Conservation (phyloP, 331 rosid genomes). For the Prunus yedoensis region DNA sequence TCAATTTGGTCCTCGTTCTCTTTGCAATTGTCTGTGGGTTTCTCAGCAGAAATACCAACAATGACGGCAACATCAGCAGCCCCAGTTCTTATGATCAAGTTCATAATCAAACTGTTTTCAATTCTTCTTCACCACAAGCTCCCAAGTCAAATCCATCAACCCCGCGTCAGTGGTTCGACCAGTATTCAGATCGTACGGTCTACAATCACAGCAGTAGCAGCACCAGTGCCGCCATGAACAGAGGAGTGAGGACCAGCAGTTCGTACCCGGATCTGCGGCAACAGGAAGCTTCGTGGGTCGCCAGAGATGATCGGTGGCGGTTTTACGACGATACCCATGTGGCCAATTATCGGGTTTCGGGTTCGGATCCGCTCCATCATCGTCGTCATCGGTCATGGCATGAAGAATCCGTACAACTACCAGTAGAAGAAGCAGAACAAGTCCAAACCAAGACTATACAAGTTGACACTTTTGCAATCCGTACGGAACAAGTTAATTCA, state of each 20-base stretch:
- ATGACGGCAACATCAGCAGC: neutral
- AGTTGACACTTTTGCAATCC: too few relatives aligned
- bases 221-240: neutral
- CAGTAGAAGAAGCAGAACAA: too few relatives aligned
- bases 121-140: constrained; percentile 15
- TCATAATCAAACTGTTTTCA: constrained; percentile 27
- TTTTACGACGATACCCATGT: constrained; percentile 62
- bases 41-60: constrained; percentile 44
- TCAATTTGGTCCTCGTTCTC: too few relatives aligned
- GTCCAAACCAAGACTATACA: too few relatives aligned
- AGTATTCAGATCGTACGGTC: constrained; percentile 47
- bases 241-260: constrained; percentile 61
- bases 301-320: constrained; percentile 55
- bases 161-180: constrained; percentile 47
- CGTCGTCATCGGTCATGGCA: constrained; percentile 22
- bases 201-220: neutral
- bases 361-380: constrained; percentile 32
- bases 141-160: constrained; percentile 41
- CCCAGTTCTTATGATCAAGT: constrained; percentile 29
- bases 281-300: constrained; percentile 51
- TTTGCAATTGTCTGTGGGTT: constrained; percentile 86
- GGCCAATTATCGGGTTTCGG: constrained; percentile 27
- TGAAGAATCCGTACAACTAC: neutral
- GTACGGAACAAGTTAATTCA: too few relatives aligned
- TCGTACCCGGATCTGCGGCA: constrained; percentile 91